Base-by-base conservation (phyloP, 1,139 yeast species). In the Hyphopichia fennica region DNA sequence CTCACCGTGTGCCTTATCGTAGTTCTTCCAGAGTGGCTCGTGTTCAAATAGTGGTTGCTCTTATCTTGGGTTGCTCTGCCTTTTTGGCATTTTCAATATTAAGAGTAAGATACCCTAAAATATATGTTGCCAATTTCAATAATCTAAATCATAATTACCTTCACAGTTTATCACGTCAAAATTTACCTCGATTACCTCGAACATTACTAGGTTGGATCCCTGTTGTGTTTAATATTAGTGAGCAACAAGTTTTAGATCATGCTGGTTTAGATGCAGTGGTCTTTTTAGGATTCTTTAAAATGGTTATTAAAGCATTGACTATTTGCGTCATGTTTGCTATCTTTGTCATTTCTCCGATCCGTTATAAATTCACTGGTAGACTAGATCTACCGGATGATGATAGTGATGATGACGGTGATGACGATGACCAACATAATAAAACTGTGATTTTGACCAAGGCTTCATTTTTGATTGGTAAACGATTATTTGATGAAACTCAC, bases 181-280 rank as follows among this genome's bases (percentile, higher is more conserved):
- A 65, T 52, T 55, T 70, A 38, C 73, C 76, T 15, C 51, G 54
- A 43, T 55, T 68, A 34, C 78, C 75, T 18, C 42, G 51, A 37
- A 74, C 87, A 4, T 57, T 87, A 18, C 83, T 90, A 53, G 89
- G 93, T 1, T 91, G 97, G 96, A 70, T 91, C 7, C 77, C 82
- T 1, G 78, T 81, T 0, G 66, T 91, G 15, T 80, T 79, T 58
- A 64, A 63, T 15, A 81, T 90, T 15, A 73, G 76, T 20, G 98
- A 93, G 53, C 77, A 79, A 29, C 89, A 90, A 50, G 80, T 93
- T 2, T 70, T 93, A 41, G 91, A 88, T 47, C 85, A 84, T 57
- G 96, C 97, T 1, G 99, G 99, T 0, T 67, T 93, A 35, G 99
- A 93, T 65, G 97, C 98, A 0, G 90, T 79, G 63, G 97, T 91